Conservation (phyloP, 176 grass and related monocot species). For the Aegilops speltoides region DNA sequence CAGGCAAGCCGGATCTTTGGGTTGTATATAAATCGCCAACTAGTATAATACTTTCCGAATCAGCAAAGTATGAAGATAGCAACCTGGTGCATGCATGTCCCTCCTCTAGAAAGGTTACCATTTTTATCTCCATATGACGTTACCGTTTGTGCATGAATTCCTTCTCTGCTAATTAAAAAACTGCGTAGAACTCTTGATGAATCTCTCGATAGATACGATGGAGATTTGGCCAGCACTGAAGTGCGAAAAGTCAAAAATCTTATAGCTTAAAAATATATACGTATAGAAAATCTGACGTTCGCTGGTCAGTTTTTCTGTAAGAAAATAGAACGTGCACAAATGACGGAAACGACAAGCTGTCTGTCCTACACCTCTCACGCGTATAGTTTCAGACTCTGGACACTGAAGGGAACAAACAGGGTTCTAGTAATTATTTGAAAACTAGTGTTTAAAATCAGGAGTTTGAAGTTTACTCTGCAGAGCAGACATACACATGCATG, state of each 20-base stretch:
- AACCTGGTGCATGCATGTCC: not conserved
- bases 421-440: not conserved
- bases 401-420: not conserved
- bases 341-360: not conserved
- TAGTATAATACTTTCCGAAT: slow-evolving; percentile 3
- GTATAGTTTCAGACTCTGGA: not conserved
- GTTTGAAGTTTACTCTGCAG: not conserved
- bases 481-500: not conserved
- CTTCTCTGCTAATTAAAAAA: not conserved
- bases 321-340: not conserved
- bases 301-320: not conserved
- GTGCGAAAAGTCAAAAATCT: not conserved
- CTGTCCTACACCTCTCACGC: not conserved
- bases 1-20: no score
- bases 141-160: not conserved
- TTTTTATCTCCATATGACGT: not conserved
- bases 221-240: not conserved
- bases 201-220: not conserved
- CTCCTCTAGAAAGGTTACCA: not conserved
- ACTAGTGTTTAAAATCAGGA: not conserved
- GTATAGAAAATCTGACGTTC: no score
- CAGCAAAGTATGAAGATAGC: not conserved
- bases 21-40: no score
- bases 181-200: not conserved
- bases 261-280: not conserved